Evolutionary conservation across 1,139 yeast species (phyloP), one percentile per base, ranked within the genome.

Genomic region (Saccharomyces hybrid): DNA sequence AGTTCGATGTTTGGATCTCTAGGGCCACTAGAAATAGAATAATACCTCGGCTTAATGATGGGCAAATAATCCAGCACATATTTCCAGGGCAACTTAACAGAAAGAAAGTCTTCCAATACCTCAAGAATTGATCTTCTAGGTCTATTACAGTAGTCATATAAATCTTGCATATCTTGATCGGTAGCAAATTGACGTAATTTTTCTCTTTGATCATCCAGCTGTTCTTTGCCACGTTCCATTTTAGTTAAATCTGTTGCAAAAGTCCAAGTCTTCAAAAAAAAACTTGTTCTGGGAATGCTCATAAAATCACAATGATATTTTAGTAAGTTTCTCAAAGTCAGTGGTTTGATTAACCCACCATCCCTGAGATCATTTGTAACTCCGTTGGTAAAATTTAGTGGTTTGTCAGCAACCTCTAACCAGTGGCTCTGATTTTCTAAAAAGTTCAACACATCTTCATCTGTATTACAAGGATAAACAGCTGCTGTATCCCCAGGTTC

Each of bases 111-210:
- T 51, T 82, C 77, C 9, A 93, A 70, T 0, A 89, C 88, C 68
- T 93, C 99, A 28, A 89, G 69, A 7, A 91, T 79, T 57, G 96
- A 90, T 62, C 99, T 73, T 60, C 96, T 78, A 8, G 99, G 97
- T 58, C 98, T 75, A 66, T 89, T 87, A 14, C 96, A 95, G 69
- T 93, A 93, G 67, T 93, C 84, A 67, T 84, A 91, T 49, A 91
- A 71, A 57, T 88, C 96, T 64, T 91, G 91, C 53, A 78, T 74
- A 52, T 87, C 90, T 53, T 84, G 82, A 54, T 84, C 77, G 14
- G 80, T 73, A n/a, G 86, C 81, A 65, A 95, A 88, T 59, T 93
- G 96, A 53, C 74, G 73, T 50, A 93, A 74, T 64, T 88, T 87
- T 54, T 85, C 95, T 51, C 75, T 75, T 64, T 93, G 97, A 57